Evolutionary conservation across 495 filamentous ascomycete genomes (phyloP), one percentile per base, ranked within the genome.

Genomic region (Hypomontagnella submonticulosa): DNA sequence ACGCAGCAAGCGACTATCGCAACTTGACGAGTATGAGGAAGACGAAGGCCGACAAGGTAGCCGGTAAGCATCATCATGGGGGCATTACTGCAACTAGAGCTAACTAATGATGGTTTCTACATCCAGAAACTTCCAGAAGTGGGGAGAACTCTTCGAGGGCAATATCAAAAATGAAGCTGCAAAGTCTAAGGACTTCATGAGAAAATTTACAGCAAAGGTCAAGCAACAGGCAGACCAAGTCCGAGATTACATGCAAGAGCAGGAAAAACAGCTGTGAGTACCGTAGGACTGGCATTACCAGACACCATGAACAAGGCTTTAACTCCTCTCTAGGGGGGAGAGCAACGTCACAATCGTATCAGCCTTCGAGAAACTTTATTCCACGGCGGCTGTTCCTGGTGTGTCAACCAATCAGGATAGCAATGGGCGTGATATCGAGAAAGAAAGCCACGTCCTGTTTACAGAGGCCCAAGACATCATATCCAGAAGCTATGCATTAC

Each of bases 11-110:
- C 57, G 37, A 27, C 46, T 72, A 27, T 60, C 67, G 5, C 71
- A 67, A 44, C 64, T 71, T 3, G 74, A 76, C 48, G 78, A 78
- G 53, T 74, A 76, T 4, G 70, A 76, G 4, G 73, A 76, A 53
- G 77, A 80, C 44, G 67, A 59, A 15, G 77, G 78, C 5, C 67
- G 75, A 27, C 66, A 62, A 30, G 62, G 70, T 42, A 76, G 70
- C 52, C 65, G 71, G 77, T 79, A 33, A 61, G 71, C 16, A 60
- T 5, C 36, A 20, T 27, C 13, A 3, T 16, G 13, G 23, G 6
- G 18, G 4, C 16, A 15, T 15, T 23, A 1, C 10, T 10, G 37
- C 16, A 7, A 16, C 18, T 18, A 1, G 7, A 2, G 2, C 12
- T 6, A 11, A 3, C 27, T 43, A 58, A 30, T 66, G 10, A 73